These are phyloP conservation scores for Physcia stellaris DNA, from an alignment of 495 filamentous ascomycete genomes.

Conservation along the genomic window DNA sequence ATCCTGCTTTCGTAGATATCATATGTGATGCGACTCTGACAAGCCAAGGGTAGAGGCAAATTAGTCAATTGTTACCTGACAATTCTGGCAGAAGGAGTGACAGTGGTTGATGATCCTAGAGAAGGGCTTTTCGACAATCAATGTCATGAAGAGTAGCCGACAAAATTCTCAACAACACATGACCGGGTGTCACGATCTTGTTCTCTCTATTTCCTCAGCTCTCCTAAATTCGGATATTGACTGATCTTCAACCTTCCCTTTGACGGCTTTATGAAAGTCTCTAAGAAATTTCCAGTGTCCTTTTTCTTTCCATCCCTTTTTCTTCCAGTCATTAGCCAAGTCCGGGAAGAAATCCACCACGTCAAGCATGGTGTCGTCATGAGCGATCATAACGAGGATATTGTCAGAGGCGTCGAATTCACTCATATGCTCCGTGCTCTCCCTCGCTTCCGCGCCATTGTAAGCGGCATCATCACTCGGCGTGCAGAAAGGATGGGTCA, in stretches of 20 bases:
- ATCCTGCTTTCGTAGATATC: no score
- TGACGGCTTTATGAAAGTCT: slow-evolving; percentile 28
- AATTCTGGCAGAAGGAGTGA: no score
- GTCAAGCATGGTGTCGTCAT: slow-evolving; percentile 33
- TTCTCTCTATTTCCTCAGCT: no score
- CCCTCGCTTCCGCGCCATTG: slow-evolving; percentile 12
- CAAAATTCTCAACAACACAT: neutral
- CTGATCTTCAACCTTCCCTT: neutral
- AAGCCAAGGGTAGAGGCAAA: no score
- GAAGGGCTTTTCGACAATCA: slow-evolving; percentile 5
- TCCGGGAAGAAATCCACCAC: slow-evolving; percentile 38
- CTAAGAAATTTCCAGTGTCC: slow-evolving; percentile 40
- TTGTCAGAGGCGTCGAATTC: slow-evolving; percentile 36
- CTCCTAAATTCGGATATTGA: no score
- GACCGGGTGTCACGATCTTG: no score
- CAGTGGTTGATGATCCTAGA: no score
- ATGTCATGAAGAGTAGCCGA: slow-evolving; percentile 10
- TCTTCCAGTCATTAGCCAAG: slow-evolving; percentile 32
- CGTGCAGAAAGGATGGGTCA: neutral
- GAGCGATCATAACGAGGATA: slow-evolving; percentile 37
- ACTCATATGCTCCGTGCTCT: slow-evolving; percentile 30
- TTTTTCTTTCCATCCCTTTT: slow-evolving; percentile 36
- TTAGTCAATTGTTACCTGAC: no score
- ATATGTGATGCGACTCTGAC: no score
- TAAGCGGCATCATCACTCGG: neutral